These are phyloP conservation scores for Sporothrix protearum DNA, from an alignment of 2,329 filamentous ascomycete genomes.

Conservation along the genomic window DNA sequence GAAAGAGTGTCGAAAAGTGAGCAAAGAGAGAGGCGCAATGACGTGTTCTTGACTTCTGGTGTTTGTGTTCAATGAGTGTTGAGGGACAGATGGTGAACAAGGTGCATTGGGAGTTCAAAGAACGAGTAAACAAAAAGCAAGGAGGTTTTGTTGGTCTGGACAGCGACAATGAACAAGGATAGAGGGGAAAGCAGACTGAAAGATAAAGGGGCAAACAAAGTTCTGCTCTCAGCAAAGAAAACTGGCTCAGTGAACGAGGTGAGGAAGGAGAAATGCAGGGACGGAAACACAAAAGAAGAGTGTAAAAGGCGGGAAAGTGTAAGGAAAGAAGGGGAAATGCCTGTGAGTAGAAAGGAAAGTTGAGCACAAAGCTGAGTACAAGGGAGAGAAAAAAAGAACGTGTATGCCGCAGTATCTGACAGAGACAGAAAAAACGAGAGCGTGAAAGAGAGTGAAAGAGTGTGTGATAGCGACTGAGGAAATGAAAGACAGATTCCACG, in stretches of 20 bases:
- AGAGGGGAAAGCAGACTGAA: neutral
- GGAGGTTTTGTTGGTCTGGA: neutral
- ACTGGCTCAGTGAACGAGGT: slow-evolving; percentile 13
- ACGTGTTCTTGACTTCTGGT: neutral
- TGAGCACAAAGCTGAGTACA: slow-evolving; percentile 8
- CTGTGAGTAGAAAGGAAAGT: neutral
- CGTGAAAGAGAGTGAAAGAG: neutral
- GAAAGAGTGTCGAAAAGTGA: neutral
- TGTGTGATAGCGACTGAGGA: neutral
- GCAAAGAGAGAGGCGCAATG: neutral
- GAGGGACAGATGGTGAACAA: slow-evolving; percentile 11
- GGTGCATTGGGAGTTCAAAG: neutral
- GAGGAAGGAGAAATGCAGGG: slow-evolving; percentile 26
- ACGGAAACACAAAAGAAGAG: slow-evolving; percentile 27
- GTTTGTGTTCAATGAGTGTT: neutral
- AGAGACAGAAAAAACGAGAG: neutral
- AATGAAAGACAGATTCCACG: slow-evolving; percentile 23
- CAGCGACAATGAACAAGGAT: neutral
- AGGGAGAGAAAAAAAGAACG: slow-evolving; percentile 18
- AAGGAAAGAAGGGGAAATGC: neutral
- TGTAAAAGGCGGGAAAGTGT: neutral
- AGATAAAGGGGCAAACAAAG: neutral
- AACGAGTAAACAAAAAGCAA: neutral
- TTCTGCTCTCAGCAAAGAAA: neutral
- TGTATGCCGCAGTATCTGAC: neutral